Base-by-base conservation (phyloP, 176 grass and related monocot genomes). In the Saccharum spontaneum region DNA sequence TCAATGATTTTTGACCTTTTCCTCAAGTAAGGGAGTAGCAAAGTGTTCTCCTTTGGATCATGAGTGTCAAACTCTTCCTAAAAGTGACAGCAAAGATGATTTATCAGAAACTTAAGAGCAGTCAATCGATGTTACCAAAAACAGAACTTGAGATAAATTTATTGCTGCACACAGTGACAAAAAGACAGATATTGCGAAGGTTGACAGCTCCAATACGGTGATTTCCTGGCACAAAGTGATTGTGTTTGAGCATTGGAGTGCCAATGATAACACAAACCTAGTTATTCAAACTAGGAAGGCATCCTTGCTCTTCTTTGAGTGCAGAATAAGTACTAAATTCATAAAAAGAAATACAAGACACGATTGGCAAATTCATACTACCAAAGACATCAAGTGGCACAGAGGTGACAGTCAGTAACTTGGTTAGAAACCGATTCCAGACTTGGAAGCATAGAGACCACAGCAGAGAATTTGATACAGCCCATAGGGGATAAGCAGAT, bases 1-100 rank as follows among this genome's bases (percentile, higher is more conserved):
- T 97, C 94, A 73, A 97, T 92, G 86, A 97, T 94, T 88, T 97
- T 97, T 81, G 94, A 94, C 72, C 94, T 92, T 83, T 97, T 97
- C 88, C 94, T 89, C 90, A 97, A 77, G 61, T 90, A 97, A 37
- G 94, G 92, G 9, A 94, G 89, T 10, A 91, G 85, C 16, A 66
- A 79, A 71, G 61, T 88, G 61, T 76, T 90, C 87, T 92, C 94
- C 80, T 97, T 97, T 2, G 94, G 83, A 74, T 97, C 94, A 88
- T 97, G 90, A 34, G 94, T 94, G 69, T 97, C 94, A 87, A 97
- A 97, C 83, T 97, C 94, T 71, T 92, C 92, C 94, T 97, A 69
- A 22, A 90, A 91, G 23, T 79, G 43, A 50, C 11, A 90, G n/a
- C 3, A 89, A 54, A 87, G 24, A 65, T n/a, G 23, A 17, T 37